These are phyloP conservation scores for Globisporangium cederbergense DNA, from an alignment of 352 stramenopile species.

Conservation along the genomic window DNA sequence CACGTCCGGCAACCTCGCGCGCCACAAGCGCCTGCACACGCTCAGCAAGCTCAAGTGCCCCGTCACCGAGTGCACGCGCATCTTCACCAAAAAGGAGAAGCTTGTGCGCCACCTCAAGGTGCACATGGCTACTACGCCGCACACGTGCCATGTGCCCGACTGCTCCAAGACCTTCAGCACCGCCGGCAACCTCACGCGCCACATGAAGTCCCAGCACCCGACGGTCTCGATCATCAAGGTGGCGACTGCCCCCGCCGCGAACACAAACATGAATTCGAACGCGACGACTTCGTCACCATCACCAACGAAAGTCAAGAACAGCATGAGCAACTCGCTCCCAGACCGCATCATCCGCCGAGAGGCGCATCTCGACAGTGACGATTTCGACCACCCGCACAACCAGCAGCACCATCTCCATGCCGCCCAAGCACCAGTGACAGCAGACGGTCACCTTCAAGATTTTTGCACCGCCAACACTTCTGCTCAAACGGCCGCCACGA, in stretches of 20 bases:
- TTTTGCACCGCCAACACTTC: no score
- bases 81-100: conserved; percentile 51
- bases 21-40: conserved; percentile 58
- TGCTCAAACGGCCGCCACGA: no score
- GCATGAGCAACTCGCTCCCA: not conserved
- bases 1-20: conserved; percentile 69
- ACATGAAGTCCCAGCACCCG: conserved; percentile 63
- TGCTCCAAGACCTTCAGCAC: conserved; percentile 71
- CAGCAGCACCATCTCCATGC: not conserved
- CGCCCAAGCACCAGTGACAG: no score
- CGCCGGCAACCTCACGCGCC: conserved; percentile 60
- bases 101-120: conserved; percentile 48
- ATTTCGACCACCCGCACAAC: not conserved
- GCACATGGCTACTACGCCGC: conserved; percentile 41
- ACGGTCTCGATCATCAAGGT: conserved; percentile 3
- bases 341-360: conserved; percentile 6
- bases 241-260: not conserved
- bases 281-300: not conserved
- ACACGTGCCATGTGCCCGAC: conserved; percentile 45
- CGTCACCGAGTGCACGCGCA: conserved; percentile 37
- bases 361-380: not conserved
- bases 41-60: conserved; percentile 46
- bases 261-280: no score
- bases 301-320: not conserved
- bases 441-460: no score